phyloP scores from a whole-genome alignment of 2,329 filamentous ascomycete species.

The Exophiala aquamarina region DNA sequence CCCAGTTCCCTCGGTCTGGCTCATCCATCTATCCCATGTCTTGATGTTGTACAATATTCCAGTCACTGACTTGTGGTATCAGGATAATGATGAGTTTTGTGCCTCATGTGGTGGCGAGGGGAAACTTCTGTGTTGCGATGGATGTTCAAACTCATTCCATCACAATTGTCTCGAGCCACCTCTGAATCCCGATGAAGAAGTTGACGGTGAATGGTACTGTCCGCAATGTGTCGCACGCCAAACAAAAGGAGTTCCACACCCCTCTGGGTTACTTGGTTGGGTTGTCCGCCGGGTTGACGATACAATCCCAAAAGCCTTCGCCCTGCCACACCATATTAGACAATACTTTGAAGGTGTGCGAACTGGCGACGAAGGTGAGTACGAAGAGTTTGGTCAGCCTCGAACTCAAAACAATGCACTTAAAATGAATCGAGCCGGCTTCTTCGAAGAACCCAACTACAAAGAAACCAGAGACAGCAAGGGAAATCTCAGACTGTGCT shows the following conservation, averaged over 20 bases:
- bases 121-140: conserved; percentile 89
- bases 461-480: conserved; percentile 70
- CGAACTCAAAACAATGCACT: conserved; percentile 31
- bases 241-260: conserved; percentile 44
- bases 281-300: conserved; percentile 66
- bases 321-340: conserved; percentile 69
- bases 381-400: conserved; percentile 62
- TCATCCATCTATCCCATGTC: conserved; percentile 1
- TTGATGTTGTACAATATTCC: conserved; percentile 18
- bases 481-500: conserved; percentile 74
- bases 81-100: conserved; percentile 89
- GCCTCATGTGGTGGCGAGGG: conserved; percentile 81
- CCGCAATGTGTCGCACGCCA: conserved; percentile 61
- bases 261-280: conserved; percentile 43
- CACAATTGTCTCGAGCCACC: conserved; percentile 85
- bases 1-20: conserved; percentile 4
- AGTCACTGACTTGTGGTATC: conserved; percentile 18
- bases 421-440: conserved; percentile 38
- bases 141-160: conserved; percentile 86
- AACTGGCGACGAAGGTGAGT: conserved; percentile 75
- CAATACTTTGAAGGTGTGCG: conserved; percentile 77
- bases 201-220: conserved; percentile 80
- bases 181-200: conserved; percentile 61
- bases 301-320: conserved; percentile 70
- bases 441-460: conserved; percentile 53